Evolutionary conservation across 768 basidiomycete genomes (phyloP).

Genomic region (Cystofilobasidium ferigula): DNA sequence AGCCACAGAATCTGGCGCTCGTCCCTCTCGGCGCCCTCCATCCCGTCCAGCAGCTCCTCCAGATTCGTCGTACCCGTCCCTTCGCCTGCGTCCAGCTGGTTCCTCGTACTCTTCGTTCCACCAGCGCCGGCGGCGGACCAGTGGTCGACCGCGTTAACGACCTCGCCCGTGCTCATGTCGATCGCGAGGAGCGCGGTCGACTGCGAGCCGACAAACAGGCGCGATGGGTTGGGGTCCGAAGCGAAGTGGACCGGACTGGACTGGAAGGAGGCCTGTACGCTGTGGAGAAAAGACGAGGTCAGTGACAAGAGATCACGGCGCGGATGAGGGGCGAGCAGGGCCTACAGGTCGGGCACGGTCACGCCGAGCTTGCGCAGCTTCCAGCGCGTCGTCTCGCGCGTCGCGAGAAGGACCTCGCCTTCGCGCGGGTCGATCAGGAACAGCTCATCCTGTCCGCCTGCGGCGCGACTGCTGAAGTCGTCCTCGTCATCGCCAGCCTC

Average conservation of each 20-base stretch:
- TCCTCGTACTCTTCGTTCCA: constrained; percentile 40
- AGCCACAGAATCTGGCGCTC: constrained; percentile 47
- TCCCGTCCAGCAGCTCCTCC: constrained; percentile 45
- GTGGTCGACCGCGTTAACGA: constrained; percentile 29
- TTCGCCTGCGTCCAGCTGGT: constrained; percentile 34
- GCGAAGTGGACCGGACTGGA: constrained; percentile 59
- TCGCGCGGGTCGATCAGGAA: constrained; percentile 20
- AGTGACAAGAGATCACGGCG: neutral
- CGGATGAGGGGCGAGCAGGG: neutral
- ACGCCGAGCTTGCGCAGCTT: constrained; percentile 73
- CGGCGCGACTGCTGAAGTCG: constrained; percentile 41
- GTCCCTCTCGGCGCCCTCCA: constrained; percentile 44
- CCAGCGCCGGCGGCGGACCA: constrained; percentile 29
- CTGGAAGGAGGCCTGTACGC: constrained; percentile 24
- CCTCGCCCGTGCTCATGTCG: constrained; percentile 39
- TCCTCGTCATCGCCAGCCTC: constrained; percentile 21
- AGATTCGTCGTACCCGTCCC: constrained; percentile 29
- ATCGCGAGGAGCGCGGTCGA: constrained; percentile 57
- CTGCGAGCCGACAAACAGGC: constrained; percentile 81
- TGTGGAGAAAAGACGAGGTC: neutral
- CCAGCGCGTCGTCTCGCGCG: constrained; percentile 13
- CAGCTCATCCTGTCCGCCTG: constrained; percentile 45
- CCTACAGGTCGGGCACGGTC: constrained; percentile 69
- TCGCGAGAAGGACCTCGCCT: constrained; percentile 12
- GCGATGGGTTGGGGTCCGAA: constrained; percentile 44